phyloP scores from a whole-genome alignment of 1,284 basidiomycete species.

The Malassezia nana region DNA sequence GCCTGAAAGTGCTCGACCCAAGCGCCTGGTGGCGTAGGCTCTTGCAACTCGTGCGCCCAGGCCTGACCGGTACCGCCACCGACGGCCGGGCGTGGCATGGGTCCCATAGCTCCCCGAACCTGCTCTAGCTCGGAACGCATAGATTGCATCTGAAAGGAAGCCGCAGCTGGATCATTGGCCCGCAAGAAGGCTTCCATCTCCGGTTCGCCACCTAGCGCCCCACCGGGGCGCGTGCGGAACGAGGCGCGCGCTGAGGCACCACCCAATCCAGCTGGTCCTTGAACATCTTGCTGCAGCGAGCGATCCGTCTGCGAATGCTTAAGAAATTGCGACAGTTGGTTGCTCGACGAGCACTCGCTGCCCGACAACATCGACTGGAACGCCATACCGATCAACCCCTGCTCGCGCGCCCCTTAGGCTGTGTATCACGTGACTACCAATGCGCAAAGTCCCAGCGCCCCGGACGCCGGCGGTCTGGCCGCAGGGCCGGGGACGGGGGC shows the following conservation, averaged over 20 bases:
- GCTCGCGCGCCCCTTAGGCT: neutral
- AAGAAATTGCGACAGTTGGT: conserved; percentile 78
- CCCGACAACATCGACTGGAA: conserved; percentile 65
- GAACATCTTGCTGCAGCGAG: conserved; percentile 58
- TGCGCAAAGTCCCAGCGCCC: conserved; percentile 34
- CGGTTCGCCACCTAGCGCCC: conserved; percentile 1
- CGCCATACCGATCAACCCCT: conserved; percentile 32
- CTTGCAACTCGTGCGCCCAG: conserved; percentile 40
- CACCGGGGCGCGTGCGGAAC: conserved; percentile 20
- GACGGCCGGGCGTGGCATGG: neutral
- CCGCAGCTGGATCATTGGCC: conserved; percentile 17
- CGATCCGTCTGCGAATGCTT: conserved; percentile 85
- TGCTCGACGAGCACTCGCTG: conserved; percentile 76
- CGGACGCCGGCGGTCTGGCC: neutral
- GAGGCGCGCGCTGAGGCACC: neutral
- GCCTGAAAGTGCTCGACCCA: conserved; percentile 14
- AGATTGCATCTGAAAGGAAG: conserved; percentile 29
- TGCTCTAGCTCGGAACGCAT: conserved; percentile 29
- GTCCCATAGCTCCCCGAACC: conserved; percentile 16
- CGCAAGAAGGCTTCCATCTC: conserved; percentile 42
- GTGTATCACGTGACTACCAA: conserved; percentile 21
- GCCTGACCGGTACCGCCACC: conserved; percentile 7
- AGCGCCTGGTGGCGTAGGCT: neutral
- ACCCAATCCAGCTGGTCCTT: neutral
- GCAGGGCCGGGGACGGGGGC: neutral